A percentile compares a stretch with the other conserved stretches of the same genome.
Evolutionary conservation across 1,139 yeast species (phyloP).

Genomic region (Suhomyces wounanorum): DNA sequence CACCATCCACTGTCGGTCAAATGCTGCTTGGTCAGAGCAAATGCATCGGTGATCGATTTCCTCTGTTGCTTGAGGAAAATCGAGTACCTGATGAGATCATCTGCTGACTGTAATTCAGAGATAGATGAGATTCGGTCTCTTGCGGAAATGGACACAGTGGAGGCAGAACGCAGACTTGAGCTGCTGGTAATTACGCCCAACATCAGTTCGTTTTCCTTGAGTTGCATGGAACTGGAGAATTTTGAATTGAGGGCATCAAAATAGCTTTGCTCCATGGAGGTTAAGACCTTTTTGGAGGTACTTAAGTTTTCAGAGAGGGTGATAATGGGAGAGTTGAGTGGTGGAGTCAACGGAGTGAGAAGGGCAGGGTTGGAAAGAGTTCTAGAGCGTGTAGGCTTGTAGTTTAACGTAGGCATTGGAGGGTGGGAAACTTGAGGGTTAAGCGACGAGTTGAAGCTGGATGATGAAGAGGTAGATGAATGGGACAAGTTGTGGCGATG

Average conservation of each 20-base stretch:
- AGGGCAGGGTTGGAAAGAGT: slow-evolving; percentile 17
- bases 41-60: slow-evolving; percentile 36
- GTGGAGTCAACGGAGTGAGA: slow-evolving; percentile 36
- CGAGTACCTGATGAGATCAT: slow-evolving; percentile 37
- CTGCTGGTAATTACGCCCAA: background rate
- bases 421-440: slow-evolving; percentile 6
- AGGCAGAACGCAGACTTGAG: background rate
- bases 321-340: slow-evolving; percentile 42
- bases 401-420: slow-evolving; percentile 4
- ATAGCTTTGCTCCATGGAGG: slow-evolving; percentile 40
- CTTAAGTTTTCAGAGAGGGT: slow-evolving; percentile 42
- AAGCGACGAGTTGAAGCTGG: slow-evolving; percentile 12
- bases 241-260: slow-evolving; percentile 28
- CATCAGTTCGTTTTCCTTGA: slow-evolving; percentile 1
- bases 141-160: slow-evolving; percentile 2
- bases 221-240: slow-evolving; percentile 8
- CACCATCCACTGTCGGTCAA: slow-evolving; percentile 49
- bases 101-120: slow-evolving; percentile 29
- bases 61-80: slow-evolving; percentile 35
- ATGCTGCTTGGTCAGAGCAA: slow-evolving; percentile 36
- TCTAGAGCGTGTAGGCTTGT: slow-evolving; percentile 14
- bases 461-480: slow-evolving; percentile 16
- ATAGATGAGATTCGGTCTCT: slow-evolving; percentile 20
- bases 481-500: slow-evolving; percentile 18
- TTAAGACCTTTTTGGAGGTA: slow-evolving; percentile 31